A percentile compares a stretch with the other conserved stretches of the same genome.
phyloP scores from a whole-genome alignment of 2,329 filamentous ascomycete species.

The Ophiocordyceps polyrhachis-furcata region DNA sequence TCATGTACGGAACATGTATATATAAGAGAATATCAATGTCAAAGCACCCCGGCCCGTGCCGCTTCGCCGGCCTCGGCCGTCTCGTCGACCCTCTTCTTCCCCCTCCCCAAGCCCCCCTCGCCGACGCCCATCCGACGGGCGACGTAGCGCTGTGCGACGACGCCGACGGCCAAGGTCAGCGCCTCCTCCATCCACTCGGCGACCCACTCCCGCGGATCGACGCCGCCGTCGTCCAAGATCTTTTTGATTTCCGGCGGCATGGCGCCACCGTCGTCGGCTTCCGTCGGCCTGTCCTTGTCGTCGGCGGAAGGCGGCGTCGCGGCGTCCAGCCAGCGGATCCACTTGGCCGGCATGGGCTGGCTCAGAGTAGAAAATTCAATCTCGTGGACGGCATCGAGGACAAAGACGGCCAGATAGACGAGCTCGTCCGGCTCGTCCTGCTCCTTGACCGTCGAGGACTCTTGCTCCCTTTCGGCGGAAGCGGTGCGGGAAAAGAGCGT shows the following conservation, averaged over 20 bases:
- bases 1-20: no score
- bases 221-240: slow-evolving; percentile 55
- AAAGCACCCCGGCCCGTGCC: slow-evolving; percentile 34
- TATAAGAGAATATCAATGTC: no score
- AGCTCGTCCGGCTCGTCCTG: slow-evolving; percentile 38
- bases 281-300: slow-evolving; percentile 22
- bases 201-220: slow-evolving; percentile 93
- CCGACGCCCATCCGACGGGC: slow-evolving; percentile 91
- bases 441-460: slow-evolving; percentile 31
- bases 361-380: slow-evolving; percentile 73
- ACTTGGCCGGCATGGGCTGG: slow-evolving; percentile 66
- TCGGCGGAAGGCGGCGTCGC: slow-evolving; percentile 35
- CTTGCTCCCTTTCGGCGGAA: slow-evolving; percentile 33
- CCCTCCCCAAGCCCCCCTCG: slow-evolving; percentile 47
- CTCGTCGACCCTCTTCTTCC: slow-evolving; percentile 40
- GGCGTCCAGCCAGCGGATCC: slow-evolving; percentile 83
- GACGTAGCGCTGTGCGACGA: slow-evolving; percentile 89
- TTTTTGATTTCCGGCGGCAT: slow-evolving; percentile 71
- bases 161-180: slow-evolving; percentile 56
- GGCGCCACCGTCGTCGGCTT: slow-evolving; percentile 14
- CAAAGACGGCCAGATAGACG: slow-evolving; percentile 58
- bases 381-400: slow-evolving; percentile 76
- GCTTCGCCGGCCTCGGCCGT: slow-evolving; percentile 38
- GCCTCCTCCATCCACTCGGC: slow-evolving; percentile 93
- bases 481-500: slow-evolving; percentile 48